Conservation (phyloP, 495 filamentous ascomycete genomes). For the Podospora comata region DNA sequence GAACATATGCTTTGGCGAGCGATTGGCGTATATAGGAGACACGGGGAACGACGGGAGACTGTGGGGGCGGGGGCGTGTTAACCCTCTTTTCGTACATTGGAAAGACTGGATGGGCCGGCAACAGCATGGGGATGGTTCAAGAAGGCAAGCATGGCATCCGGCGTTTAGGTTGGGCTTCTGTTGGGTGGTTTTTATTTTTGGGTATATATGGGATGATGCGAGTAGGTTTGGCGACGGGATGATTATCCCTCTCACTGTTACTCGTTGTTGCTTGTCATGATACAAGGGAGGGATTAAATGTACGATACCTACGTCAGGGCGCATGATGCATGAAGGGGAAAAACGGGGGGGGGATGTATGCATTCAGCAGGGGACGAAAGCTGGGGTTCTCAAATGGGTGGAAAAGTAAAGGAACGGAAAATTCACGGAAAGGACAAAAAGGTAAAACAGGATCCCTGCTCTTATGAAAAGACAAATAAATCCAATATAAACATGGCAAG, state of each 20-base stretch:
- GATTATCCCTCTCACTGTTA: background rate
- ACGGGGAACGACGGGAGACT: too few relatives aligned
- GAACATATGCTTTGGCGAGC: background rate
- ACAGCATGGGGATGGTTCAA: background rate
- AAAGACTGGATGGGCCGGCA: background rate
- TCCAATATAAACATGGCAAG: background rate
- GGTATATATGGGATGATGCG: background rate
- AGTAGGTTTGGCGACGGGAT: background rate
- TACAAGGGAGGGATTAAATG: background rate
- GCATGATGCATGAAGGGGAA: background rate
- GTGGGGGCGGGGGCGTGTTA: too few relatives aligned
- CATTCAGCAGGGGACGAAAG: background rate
- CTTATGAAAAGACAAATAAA: background rate
- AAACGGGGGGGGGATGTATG: background rate
- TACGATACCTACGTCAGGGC: background rate
- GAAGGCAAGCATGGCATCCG: background rate
- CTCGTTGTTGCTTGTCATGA: background rate
- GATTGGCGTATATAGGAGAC: background rate
- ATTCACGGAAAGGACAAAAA: background rate
- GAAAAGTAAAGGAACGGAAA: background rate
- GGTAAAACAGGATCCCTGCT: conserved; percentile 3
- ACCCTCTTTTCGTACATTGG: too few relatives aligned
- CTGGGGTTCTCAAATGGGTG: background rate
- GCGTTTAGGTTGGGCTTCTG: background rate
- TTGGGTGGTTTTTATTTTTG: background rate